Conservation (phyloP, 2,329 filamentous ascomycete genomes). For the Pseudocercospora crystallina region DNA sequence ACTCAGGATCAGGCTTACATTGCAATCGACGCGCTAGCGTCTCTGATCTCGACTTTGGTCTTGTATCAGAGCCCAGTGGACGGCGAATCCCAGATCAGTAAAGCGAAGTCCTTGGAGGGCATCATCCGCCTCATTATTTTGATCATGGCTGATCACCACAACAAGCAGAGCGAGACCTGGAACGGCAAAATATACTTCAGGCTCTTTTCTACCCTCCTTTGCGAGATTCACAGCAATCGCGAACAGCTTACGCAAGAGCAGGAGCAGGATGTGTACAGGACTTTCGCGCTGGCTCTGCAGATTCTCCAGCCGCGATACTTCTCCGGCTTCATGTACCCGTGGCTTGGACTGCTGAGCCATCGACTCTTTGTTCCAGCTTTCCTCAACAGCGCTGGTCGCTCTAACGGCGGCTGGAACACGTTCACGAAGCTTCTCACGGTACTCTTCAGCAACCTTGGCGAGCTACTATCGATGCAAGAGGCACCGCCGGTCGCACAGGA, state of each 20-base stretch:
- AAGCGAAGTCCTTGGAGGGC: slow-evolving; percentile 72
- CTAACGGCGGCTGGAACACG: slow-evolving; percentile 65
- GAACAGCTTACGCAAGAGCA: slow-evolving; percentile 27
- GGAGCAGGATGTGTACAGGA: slow-evolving; percentile 64
- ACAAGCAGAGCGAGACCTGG: slow-evolving; percentile 76
- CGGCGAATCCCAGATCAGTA: slow-evolving; percentile 60
- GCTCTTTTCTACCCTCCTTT: slow-evolving; percentile 79
- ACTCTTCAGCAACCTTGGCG: slow-evolving; percentile 64
- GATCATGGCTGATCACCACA: slow-evolving; percentile 81
- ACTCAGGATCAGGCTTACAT: slow-evolving; percentile 61
- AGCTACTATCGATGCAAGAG: slow-evolving; percentile 73
- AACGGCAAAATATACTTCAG: slow-evolving; percentile 90
- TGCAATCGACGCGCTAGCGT: slow-evolving; percentile 77
- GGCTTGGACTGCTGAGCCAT: slow-evolving; percentile 80
- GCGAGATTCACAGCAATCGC: slow-evolving; percentile 57
- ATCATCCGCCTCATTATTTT: slow-evolving; percentile 76
- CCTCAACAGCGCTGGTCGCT: slow-evolving; percentile 51
- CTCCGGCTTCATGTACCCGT: slow-evolving; percentile 80
- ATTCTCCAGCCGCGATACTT: slow-evolving; percentile 74
- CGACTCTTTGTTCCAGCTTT: slow-evolving; percentile 79
- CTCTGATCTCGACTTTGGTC: slow-evolving; percentile 74
- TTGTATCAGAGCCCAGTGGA: slow-evolving; percentile 66
- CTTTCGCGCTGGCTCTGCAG: slow-evolving; percentile 69
- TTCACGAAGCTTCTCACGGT: slow-evolving; percentile 63
- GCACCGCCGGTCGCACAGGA: slow-evolving; percentile 72